Base-by-base conservation (phyloP, 768 basidiomycete genomes). In the Boletus fagicola region DNA sequence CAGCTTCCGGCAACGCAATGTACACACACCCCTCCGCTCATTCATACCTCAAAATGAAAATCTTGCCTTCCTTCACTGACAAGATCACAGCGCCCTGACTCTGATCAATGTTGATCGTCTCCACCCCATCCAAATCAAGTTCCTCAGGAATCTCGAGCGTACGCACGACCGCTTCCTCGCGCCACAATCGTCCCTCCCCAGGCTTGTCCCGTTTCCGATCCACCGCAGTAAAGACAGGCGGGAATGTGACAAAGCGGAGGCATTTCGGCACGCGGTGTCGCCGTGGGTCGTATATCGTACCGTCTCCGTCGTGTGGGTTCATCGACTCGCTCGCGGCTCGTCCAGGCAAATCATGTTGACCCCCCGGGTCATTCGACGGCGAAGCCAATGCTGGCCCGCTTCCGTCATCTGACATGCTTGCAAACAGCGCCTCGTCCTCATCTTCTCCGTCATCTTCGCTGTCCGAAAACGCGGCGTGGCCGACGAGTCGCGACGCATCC, bases 51-150 rank as follows among this genome's bases (percentile, higher is more conserved):
- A 90, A 65, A 67, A 89, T 88, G 72, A 85, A 89, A 51, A 89
- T 86, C 74, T 79, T 84, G 43, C 88, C 87, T 13, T 79, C 77
- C 73, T 77, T 83, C 56, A 86, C 83, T 35, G 83, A 85, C 52
- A 90, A 69, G 57, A 88, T 87, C 40, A 89, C 80, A 10, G 86
- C 84, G 1, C 87, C 88, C 65, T 90, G 88, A 39, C 78, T 80
- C 74, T 90, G 88, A 67, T 90, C 88, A 51, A 90, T 86, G 68
- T 88, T 88, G 63, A 90, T 86, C 60, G 86, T 88, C 74, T 88
- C 87, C 30, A 89, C 85, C 39, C 68, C 71, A 48, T 84, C 80
- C 58, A 89, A 68, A 63, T 89, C 81, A 56, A 90, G 70, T 59
- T 87, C 88, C 0, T 78, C 76, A 1, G 88, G 88, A 5, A 84